Evolutionary conservation across 441 rosid species (phyloP).

Genomic region (Brassica hybrid): DNA sequence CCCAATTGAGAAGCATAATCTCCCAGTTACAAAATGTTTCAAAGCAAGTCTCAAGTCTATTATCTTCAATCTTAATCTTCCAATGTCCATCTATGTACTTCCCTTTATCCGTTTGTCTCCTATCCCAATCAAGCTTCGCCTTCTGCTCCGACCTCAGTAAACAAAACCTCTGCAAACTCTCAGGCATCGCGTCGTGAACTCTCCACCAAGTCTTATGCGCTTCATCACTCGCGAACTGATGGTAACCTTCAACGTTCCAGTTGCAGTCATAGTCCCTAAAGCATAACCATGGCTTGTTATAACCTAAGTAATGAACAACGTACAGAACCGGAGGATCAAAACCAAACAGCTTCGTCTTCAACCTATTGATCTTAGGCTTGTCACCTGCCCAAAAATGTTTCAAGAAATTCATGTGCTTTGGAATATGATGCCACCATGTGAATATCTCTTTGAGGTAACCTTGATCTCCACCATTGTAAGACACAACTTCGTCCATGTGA

Average conservation of each 20-base stretch:
- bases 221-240: slow-evolving; percentile 76
- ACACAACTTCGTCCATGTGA: slow-evolving; percentile 75
- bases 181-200: slow-evolving; percentile 87
- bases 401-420: slow-evolving; percentile 87
- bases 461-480: slow-evolving; percentile 94
- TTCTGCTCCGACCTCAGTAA: slow-evolving; percentile 77
- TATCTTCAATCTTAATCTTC: slow-evolving; percentile 75
- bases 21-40: slow-evolving; percentile 84
- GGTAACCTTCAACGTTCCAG: slow-evolving; percentile 83
- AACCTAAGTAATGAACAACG: slow-evolving; percentile 82
- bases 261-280: slow-evolving; percentile 93
- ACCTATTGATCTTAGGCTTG: slow-evolving; percentile 49
- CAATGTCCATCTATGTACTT: slow-evolving; percentile 81
- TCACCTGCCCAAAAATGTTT: slow-evolving; percentile 96
- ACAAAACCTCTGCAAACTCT: slow-evolving; percentile 72
- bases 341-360: slow-evolving; percentile 70
- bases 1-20: slow-evolving; percentile 94
- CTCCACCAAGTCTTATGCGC: slow-evolving; percentile 91
- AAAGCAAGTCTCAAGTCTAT: slow-evolving; percentile 66
- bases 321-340: slow-evolving; percentile 80
- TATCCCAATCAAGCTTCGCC: slow-evolving; percentile 88
- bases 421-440: slow-evolving; percentile 98
- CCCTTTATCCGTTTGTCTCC: slow-evolving; percentile 80
- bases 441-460: slow-evolving; percentile 86
- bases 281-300: slow-evolving; percentile 81